These are phyloP conservation scores for Teunomyces barrocoloradensis DNA, from an alignment of 805 yeast genomes.

Conservation along the genomic window DNA sequence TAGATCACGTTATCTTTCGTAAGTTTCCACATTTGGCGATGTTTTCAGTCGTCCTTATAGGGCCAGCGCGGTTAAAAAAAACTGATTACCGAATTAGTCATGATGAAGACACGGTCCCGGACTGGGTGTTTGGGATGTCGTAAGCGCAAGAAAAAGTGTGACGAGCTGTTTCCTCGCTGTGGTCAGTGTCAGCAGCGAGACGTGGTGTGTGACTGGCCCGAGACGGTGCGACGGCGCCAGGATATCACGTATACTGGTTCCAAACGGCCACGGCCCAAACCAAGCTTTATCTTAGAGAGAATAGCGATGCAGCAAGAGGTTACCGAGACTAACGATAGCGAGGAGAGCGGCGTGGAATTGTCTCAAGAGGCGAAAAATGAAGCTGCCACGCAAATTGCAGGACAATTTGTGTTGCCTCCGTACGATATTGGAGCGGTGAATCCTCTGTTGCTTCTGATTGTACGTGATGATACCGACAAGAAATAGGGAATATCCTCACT, in stretches of 20 bases:
- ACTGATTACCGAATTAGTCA: constrained; percentile 27
- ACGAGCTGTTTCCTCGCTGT: constrained; percentile 32
- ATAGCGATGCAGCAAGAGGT: constrained; percentile 40
- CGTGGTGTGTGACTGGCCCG: constrained; percentile 28
- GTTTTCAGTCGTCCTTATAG: constrained; percentile 1
- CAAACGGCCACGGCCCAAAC: constrained; percentile 3
- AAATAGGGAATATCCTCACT: background rate
- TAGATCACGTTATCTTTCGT: background rate
- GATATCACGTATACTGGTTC: background rate
- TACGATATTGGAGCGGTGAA: background rate
- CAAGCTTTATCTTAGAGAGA: constrained; percentile 20
- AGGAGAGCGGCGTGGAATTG: background rate
- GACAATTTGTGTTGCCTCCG: background rate
- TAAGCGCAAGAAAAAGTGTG: constrained; percentile 28
- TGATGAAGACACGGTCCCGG: constrained; percentile 21
- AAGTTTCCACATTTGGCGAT: background rate
- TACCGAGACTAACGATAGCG: background rate
- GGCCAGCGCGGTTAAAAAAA: constrained; percentile 30
- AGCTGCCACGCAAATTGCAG: background rate
- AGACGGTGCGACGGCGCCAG: constrained; percentile 3
- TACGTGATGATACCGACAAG: background rate
- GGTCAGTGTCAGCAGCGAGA: constrained; percentile 20
- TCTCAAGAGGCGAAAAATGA: background rate
- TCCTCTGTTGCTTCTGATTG: background rate
- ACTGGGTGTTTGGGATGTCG: constrained; percentile 35